These are phyloP conservation scores for Camelina sativa DNA, from an alignment of 345 rosid species.

Conservation along the genomic window DNA sequence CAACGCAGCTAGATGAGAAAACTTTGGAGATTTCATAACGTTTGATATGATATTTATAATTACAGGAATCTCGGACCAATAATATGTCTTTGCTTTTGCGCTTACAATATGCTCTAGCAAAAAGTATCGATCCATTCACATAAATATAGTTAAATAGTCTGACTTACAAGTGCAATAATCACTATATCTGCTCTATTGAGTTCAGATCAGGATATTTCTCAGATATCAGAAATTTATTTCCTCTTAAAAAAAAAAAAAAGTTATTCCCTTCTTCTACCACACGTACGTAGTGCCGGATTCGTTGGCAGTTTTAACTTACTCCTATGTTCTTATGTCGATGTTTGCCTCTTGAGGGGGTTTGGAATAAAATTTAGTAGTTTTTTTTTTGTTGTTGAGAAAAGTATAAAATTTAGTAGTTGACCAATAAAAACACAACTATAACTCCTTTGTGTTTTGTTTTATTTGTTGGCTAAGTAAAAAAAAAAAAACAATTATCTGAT, in stretches of 20 bases:
- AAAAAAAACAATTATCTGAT: not conserved
- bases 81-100: not conserved
- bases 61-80: not conserved
- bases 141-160: not conserved
- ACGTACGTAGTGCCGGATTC: not conserved
- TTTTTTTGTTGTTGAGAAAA: too few relatives aligned
- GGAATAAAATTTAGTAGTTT: not conserved
- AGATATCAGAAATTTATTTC: not conserved
- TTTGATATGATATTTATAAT: not conserved
- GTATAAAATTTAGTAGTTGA: not conserved
- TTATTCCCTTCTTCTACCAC: not conserved
- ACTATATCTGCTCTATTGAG: not conserved
- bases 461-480: not conserved
- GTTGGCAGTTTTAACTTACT: not conserved
- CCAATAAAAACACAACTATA: not conserved
- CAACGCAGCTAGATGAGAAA: too few relatives aligned
- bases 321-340: not conserved
- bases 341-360: not conserved
- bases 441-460: not conserved
- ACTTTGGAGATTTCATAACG: not conserved
- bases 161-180: not conserved
- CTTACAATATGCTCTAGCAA: not conserved
- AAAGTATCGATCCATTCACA: not conserved
- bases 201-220: not conserved
- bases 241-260: too few relatives aligned